Evolutionary conservation across 148 eudicot genomes (phyloP).

Genomic region (Fagopyrum esculentum): DNA sequence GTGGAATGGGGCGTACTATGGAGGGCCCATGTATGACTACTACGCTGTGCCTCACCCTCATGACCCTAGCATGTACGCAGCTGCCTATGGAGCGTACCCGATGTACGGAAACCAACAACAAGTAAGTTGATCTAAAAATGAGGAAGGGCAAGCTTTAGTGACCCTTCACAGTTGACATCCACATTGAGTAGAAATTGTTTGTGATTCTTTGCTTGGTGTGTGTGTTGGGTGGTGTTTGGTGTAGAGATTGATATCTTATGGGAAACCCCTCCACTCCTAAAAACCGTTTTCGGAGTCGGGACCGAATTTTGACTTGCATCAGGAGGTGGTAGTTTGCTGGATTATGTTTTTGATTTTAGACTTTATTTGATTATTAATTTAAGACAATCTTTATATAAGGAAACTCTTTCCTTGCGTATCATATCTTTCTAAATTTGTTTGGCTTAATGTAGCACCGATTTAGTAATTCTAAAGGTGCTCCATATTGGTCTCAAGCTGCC

Average conservation of each 20-base stretch:
- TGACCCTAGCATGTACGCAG: constrained; percentile 81
- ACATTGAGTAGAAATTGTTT: constrained; percentile 1
- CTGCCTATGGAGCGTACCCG: constrained; percentile 79
- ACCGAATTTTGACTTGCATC: constrained; percentile 6
- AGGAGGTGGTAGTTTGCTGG: constrained; percentile 4
- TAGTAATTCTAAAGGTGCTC: no score
- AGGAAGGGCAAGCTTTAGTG: neutral
- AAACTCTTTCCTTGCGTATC: no score
- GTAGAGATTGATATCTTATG: neutral
- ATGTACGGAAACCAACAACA: constrained; percentile 51
- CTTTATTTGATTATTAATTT: no score
- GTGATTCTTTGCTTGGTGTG: constrained; percentile 9
- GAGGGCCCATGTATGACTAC: constrained; percentile 40
- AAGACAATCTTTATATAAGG: no score
- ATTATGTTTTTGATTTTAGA: neutral
- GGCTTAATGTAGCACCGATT: no score
- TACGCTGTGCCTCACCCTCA: constrained; percentile 67
- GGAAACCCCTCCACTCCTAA: neutral
- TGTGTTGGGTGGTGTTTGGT: neutral
- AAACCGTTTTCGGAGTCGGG: constrained; percentile 3
- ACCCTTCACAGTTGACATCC: neutral
- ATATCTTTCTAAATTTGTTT: no score
- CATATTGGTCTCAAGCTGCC: no score
- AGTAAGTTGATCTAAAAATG: constrained; percentile 30
- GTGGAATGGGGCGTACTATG: constrained; percentile 77